These are phyloP conservation scores for Aspergillus eucalypticola DNA, from an alignment of 2,329 filamentous ascomycete genomes.

Conservation along the genomic window DNA sequence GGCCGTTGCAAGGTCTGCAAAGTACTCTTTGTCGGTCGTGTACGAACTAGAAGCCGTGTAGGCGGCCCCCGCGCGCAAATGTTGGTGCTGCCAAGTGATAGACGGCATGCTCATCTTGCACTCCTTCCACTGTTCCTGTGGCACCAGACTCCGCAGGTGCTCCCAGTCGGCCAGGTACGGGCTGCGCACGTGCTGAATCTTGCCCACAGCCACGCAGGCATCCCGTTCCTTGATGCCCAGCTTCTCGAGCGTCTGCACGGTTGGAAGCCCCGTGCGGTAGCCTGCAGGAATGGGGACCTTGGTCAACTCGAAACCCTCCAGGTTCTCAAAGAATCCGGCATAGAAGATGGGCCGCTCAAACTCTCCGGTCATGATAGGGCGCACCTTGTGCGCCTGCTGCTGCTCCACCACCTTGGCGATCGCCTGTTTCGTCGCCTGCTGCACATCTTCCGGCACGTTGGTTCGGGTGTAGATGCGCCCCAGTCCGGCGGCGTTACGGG, in stretches of 20 bases:
- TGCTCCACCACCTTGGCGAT: conserved; percentile 21
- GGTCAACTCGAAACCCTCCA: conserved; percentile 20
- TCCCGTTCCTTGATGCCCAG: neutral
- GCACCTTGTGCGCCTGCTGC: conserved; percentile 22
- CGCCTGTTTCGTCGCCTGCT: conserved; percentile 12
- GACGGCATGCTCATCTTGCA: conserved; percentile 62
- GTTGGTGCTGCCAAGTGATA: conserved; percentile 64
- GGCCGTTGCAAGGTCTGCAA: conserved; percentile 59
- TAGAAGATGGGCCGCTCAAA: conserved; percentile 27
- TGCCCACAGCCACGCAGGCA: conserved; percentile 7
- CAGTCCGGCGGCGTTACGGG: conserved; percentile 11
- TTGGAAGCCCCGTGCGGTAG: conserved; percentile 1
- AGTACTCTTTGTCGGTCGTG: conserved; percentile 57
- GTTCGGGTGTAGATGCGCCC: neutral
- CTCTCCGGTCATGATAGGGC: conserved; percentile 26
- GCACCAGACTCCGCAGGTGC: conserved; percentile 52
- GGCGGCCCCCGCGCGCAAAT: conserved; percentile 51
- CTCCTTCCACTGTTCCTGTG: conserved; percentile 59
- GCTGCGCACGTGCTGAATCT: neutral
- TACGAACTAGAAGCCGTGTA: conserved; percentile 53
- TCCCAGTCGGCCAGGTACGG: conserved; percentile 52
- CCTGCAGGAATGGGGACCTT: conserved; percentile 8
- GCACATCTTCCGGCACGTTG: conserved; percentile 4
- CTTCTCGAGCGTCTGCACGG: neutral
- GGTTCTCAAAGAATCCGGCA: conserved; percentile 26